Conservation (phyloP, 345 rosid genomes). For the Geranium brycei region DNA sequence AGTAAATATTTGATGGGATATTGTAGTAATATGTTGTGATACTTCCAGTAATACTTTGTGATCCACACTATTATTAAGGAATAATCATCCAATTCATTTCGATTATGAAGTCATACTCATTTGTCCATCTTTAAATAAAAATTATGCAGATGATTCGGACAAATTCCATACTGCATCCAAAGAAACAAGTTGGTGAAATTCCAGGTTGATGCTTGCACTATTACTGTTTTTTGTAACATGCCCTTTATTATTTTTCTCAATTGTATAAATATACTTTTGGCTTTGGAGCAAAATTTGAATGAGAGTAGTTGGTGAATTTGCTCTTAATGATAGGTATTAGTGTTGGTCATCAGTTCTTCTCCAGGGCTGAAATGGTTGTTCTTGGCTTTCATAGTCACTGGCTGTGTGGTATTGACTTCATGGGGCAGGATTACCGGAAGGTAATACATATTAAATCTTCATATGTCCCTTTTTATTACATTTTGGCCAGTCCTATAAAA, state of each 20-base stretch:
- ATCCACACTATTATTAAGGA: background rate
- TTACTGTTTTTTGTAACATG: background rate
- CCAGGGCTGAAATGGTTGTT: conserved; percentile 88
- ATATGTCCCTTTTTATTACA: background rate
- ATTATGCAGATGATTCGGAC: conserved; percentile 41
- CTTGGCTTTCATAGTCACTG: conserved; percentile 86
- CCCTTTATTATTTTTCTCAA: background rate
- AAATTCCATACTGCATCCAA: conserved; percentile 33
- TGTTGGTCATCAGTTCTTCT: conserved; percentile 80
- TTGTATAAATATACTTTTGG: background rate
- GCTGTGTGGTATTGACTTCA: conserved; percentile 86
- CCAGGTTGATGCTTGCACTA: conserved; percentile 44
- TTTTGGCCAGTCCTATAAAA: background rate
- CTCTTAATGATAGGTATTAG: conserved; percentile 46
- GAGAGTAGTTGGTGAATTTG: background rate
- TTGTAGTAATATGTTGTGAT: no score
- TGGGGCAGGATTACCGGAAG: conserved; percentile 52
- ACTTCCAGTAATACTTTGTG: background rate
- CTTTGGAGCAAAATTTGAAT: background rate
- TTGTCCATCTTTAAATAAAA: background rate
- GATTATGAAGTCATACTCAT: background rate
- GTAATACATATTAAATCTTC: conserved; percentile 19
- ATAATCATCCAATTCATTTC: background rate
- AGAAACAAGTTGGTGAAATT: conserved; percentile 54
- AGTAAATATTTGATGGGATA: no score